Conservation (phyloP, 345 rosid genomes). For the Combretum micranthum region DNA sequence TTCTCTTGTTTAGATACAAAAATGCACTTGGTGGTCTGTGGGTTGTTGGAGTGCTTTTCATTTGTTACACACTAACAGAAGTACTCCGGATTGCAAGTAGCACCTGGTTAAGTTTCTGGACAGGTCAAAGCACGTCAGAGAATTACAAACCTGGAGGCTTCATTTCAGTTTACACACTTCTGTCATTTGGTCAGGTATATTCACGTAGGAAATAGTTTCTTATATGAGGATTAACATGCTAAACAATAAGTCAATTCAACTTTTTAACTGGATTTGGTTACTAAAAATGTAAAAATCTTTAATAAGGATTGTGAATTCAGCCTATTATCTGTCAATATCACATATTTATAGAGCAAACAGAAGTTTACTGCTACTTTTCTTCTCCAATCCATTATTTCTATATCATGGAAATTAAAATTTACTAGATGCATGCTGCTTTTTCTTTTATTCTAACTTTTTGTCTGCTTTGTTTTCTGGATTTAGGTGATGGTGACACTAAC, state of each 20-base stretch:
- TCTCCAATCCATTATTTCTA: no score
- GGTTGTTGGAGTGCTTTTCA: conserved; percentile 69
- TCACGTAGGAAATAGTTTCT: no score
- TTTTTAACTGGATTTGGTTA: no score
- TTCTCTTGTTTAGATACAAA: conserved; percentile 53
- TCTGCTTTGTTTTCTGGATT: conserved; percentile 11
- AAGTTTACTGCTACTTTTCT: no score
- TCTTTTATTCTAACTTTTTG: neutral
- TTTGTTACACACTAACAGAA: conserved; percentile 69
- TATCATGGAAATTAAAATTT: no score
- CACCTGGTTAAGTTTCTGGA: conserved; percentile 92
- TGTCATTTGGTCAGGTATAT: no score
- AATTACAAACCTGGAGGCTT: conserved; percentile 52
- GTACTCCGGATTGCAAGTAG: conserved; percentile 78
- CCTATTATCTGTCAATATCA: no score
- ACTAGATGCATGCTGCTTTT: neutral
- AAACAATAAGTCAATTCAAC: no score
- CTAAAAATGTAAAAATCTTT: no score
- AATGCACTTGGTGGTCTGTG: conserved; percentile 85
- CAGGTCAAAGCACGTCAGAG: conserved; percentile 56
- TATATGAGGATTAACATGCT: no score
- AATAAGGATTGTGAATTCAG: no score
- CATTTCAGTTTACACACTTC: conserved; percentile 52
- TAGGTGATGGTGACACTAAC: conserved; percentile 77
- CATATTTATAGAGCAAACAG: no score